phyloP scores from a whole-genome alignment of 345 rosid species.

The Turritis glabra region DNA sequence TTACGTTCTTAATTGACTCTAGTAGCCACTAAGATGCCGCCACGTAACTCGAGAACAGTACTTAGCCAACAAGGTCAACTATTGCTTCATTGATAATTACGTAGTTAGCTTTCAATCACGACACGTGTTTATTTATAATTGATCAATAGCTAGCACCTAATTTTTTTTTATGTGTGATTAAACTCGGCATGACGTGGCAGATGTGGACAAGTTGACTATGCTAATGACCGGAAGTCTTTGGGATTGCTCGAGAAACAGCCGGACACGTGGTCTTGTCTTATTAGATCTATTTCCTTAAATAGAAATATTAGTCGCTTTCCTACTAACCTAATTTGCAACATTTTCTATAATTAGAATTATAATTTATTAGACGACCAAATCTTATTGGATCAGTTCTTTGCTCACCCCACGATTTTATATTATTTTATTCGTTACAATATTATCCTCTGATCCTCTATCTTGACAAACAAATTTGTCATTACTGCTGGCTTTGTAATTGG shows the following conservation, averaged over 20 bases:
- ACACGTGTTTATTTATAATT: neutral
- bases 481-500: slow-evolving; percentile 25
- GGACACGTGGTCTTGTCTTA: slow-evolving; percentile 42
- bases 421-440: slow-evolving; percentile 2
- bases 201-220: slow-evolving; percentile 38
- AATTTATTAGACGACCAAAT: slow-evolving; percentile 40
- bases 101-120: neutral
- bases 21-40: neutral
- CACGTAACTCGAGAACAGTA: neutral
- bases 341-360: slow-evolving; percentile 37
- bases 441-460: slow-evolving; percentile 19
- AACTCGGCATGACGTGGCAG: slow-evolving; percentile 18
- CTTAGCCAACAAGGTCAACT: slow-evolving; percentile 29
- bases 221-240: slow-evolving; percentile 27
- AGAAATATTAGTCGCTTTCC: slow-evolving; percentile 40
- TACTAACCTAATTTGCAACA: slow-evolving; percentile 37
- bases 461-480: slow-evolving; percentile 27
- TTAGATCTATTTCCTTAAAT: slow-evolving; percentile 34
- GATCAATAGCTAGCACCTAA: slow-evolving; percentile 24
- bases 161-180: slow-evolving; percentile 6
- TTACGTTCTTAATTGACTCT: neutral
- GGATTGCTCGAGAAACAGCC: slow-evolving; percentile 27
- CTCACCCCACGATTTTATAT: slow-evolving; percentile 18
- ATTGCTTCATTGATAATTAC: neutral
- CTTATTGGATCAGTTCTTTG: slow-evolving; percentile 36